Percentiles rank a stretch among this genome's conserved stretches.
phyloP scores from a whole-genome alignment of 1,284 basidiomycete genomes.

The Mycena citricolor region DNA sequence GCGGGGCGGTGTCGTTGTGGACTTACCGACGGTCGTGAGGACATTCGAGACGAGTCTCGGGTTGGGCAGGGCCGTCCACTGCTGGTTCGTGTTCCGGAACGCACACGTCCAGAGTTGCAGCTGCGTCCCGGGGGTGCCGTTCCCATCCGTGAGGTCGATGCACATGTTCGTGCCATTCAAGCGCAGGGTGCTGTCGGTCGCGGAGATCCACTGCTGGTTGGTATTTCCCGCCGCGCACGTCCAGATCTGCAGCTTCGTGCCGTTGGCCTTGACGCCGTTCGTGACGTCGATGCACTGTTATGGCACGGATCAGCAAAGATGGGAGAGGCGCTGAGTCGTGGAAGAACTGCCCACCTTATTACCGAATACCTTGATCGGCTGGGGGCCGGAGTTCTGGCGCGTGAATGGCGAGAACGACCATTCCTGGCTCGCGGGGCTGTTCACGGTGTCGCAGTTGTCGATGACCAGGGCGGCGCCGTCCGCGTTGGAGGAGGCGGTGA shows the following conservation, averaged over 20 bases:
- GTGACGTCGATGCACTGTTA: neutral
- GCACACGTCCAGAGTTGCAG: constrained; percentile 14
- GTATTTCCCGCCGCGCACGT: neutral
- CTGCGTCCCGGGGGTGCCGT: constrained; percentile 1
- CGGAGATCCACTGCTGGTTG: neutral
- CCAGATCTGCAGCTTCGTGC: neutral
- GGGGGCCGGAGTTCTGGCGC: neutral
- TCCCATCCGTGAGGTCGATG: constrained; percentile 13
- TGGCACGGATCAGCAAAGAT: neutral
- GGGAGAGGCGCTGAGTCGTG: neutral
- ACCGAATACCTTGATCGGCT: neutral
- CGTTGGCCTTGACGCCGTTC: neutral
- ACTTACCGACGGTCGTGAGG: neutral
- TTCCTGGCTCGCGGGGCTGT: too few relatives aligned
- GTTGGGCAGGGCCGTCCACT: constrained; percentile 6
- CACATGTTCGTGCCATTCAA: constrained; percentile 16
- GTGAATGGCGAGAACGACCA: too few relatives aligned
- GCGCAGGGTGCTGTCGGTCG: constrained; percentile 4
- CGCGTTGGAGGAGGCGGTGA: neutral
- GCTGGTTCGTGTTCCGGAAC: constrained; percentile 12
- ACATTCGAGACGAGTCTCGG: too few relatives aligned
- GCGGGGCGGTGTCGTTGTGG: neutral
- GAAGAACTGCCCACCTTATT: neutral
- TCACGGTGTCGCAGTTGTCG: neutral
- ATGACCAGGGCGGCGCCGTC: neutral